phyloP scores from a whole-genome alignment of 2,329 filamentous ascomycete genomes.

The Calonectria pteridis region DNA sequence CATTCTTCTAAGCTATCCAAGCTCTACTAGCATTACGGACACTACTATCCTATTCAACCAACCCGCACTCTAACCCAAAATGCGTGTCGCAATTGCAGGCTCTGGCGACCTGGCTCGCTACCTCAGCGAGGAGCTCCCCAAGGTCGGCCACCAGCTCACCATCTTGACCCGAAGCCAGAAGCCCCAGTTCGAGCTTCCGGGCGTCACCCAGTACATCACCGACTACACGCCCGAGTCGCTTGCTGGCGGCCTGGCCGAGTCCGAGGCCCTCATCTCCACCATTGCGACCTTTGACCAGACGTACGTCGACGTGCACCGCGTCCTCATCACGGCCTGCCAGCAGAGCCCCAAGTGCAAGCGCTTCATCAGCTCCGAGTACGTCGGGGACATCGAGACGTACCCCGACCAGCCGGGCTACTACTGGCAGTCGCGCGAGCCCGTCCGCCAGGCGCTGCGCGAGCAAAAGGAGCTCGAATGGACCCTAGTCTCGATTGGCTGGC shows the following conservation, averaged over 20 bases:
- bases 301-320: slow-evolving; percentile 4
- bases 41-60: neutral
- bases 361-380: slow-evolving; percentile 17
- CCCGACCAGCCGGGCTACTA: slow-evolving; percentile 17
- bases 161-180: slow-evolving; percentile 16
- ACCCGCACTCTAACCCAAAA: neutral
- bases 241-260: neutral
- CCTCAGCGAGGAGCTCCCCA: slow-evolving; percentile 19
- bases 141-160: neutral
- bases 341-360: slow-evolving; percentile 17
- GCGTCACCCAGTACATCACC: slow-evolving; percentile 6
- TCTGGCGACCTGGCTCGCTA: slow-evolving; percentile 22
- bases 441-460: neutral
- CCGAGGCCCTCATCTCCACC: slow-evolving; percentile 16
- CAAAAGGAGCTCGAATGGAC: slow-evolving; percentile 5
- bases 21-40: too few relatives aligned
- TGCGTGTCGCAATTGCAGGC: slow-evolving; percentile 19
- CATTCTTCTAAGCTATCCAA: neutral
- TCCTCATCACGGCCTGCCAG: slow-evolving; percentile 13
- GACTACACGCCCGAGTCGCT: slow-evolving; percentile 12
- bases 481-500: slow-evolving; percentile 2
- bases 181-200: neutral
- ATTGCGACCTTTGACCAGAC: neutral
- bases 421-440: neutral
- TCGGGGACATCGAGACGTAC: neutral